These are phyloP conservation scores for Graphium sp. DNA, from an alignment of 2,329 filamentous ascomycete species.

Conservation along the genomic window DNA sequence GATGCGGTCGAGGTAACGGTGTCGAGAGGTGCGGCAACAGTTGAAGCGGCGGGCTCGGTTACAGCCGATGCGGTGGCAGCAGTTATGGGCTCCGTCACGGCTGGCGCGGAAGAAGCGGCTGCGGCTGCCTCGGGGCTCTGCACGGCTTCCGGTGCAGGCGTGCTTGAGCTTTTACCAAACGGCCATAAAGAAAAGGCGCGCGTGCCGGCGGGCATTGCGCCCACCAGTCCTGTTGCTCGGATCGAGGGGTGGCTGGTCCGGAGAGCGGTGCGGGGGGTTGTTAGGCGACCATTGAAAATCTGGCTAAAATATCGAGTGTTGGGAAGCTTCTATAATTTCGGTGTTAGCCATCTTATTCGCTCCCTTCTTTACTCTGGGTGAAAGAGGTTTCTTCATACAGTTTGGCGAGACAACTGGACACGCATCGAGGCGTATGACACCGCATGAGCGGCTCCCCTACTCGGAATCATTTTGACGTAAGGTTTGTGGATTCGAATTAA, in stretches of 20 bases:
- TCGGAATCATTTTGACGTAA: conserved; percentile 23
- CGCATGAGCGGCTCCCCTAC: conserved; percentile 23
- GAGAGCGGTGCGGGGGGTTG: conserved; percentile 3
- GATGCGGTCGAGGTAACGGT: conserved; percentile 14
- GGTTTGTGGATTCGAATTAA: too few species aligned
- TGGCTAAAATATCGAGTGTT: not conserved
- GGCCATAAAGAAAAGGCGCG: too few species aligned
- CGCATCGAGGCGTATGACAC: conserved; percentile 15
- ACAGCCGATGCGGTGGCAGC: conserved; percentile 5
- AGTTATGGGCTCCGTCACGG: conserved; percentile 7
- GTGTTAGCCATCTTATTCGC: not conserved
- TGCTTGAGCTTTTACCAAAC: too few species aligned
- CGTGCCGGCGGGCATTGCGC: conserved; percentile 1
- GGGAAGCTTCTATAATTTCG: not conserved
- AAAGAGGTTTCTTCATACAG: conserved; percentile 12
- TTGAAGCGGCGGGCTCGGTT: conserved; percentile 8
- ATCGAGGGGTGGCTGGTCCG: conserved; percentile 2
- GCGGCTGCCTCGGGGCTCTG: too few species aligned
- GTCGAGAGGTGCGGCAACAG: conserved; percentile 6
- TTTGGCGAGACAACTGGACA: conserved; percentile 13
- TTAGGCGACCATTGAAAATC: conserved; percentile 2
- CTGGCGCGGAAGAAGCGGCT: conserved; percentile 7
- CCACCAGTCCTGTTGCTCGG: conserved; percentile 3
- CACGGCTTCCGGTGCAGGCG: not conserved
- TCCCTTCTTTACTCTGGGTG: not conserved